phyloP scores from a whole-genome alignment of 495 filamentous ascomycete genomes.

The Amphirosellinia nigrospora region DNA sequence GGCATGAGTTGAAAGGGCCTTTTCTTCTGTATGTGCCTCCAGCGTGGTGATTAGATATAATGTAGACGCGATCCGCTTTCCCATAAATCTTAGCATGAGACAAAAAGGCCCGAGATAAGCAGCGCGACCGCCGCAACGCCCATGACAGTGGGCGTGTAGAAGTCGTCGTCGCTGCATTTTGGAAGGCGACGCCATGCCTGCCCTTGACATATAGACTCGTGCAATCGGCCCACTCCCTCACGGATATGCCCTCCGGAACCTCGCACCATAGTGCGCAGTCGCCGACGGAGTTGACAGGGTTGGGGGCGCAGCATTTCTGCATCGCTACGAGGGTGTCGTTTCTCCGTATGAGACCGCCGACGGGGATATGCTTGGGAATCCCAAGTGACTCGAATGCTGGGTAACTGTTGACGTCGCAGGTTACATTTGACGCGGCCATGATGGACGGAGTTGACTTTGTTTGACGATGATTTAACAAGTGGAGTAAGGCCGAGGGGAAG shows the following conservation, averaged over 20 bases:
- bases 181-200: background rate
- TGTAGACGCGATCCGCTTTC: background rate
- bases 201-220: background rate
- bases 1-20: background rate
- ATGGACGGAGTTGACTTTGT: background rate
- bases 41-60: background rate
- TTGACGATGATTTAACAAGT: background rate
- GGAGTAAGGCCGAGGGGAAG: background rate
- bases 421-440: background rate
- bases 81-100: background rate
- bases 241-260: background rate
- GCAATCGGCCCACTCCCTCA: background rate
- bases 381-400: background rate
- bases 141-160: background rate
- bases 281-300: conserved; percentile 10
- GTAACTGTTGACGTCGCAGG: background rate
- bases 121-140: background rate
- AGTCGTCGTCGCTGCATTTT: background rate
- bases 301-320: conserved; percentile 18
- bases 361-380: background rate
- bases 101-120: conserved; percentile 1
- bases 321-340: conserved; percentile 13
- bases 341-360: background rate
- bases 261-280: conserved; percentile 10
- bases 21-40: no score